Percentiles rank a stretch among this genome's conserved stretches.
These are phyloP conservation scores for Serpula lacrymans DNA, from an alignment of 768 basidiomycete species.

Conservation along the genomic window DNA sequence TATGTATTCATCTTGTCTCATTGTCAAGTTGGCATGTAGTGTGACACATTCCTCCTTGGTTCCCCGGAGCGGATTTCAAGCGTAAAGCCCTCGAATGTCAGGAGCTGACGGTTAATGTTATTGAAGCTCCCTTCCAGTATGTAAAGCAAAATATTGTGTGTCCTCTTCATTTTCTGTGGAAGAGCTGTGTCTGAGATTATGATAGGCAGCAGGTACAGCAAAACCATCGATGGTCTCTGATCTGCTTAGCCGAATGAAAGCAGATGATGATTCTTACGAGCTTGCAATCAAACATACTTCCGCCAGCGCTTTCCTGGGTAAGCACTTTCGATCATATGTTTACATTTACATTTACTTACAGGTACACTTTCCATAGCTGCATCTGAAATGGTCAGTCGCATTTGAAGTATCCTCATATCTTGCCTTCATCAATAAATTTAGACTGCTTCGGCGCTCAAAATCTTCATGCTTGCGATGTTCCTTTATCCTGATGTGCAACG, in stretches of 20 bases:
- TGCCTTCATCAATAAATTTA: too few relatives aligned
- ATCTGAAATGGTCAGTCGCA: too few relatives aligned
- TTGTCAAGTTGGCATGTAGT: too few relatives aligned
- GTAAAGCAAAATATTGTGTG: constrained; percentile 40
- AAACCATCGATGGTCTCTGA: constrained; percentile 35
- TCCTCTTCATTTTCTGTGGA: neutral
- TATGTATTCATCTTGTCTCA: too few relatives aligned
- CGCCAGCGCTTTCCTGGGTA: constrained; percentile 9
- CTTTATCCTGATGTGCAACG: too few relatives aligned
- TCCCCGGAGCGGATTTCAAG: constrained; percentile 18
- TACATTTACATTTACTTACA: too few relatives aligned
- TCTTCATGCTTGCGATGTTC: too few relatives aligned
- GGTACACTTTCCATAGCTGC: too few relatives aligned
- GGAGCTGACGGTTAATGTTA: constrained; percentile 19
- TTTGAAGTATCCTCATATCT: too few relatives aligned
- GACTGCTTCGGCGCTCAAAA: too few relatives aligned
- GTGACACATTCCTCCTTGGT: constrained; percentile 32
- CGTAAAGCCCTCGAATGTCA: constrained; percentile 15
- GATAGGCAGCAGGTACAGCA: constrained; percentile 27
- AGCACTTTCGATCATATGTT: too few relatives aligned
- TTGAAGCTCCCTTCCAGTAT: constrained; percentile 33
- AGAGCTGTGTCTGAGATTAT: neutral
- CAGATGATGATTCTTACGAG: neutral
- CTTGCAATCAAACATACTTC: constrained; percentile 8
- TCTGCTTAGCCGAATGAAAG: constrained; percentile 1